phyloP scores from a whole-genome alignment of 2,329 filamentous ascomycete genomes.

The Pseudogymnoascus sp. region DNA sequence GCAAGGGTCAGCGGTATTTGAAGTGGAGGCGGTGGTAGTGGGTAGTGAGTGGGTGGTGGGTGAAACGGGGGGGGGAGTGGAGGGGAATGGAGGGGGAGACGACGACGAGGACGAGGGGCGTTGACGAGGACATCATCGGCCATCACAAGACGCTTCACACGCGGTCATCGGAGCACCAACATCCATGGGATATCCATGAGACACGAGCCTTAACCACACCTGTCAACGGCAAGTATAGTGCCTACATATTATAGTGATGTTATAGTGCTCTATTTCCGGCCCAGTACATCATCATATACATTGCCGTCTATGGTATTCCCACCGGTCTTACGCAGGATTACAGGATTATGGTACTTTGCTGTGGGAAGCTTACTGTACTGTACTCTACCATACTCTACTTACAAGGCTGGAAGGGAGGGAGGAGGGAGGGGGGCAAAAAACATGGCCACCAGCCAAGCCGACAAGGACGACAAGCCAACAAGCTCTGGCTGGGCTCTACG shows the following conservation, averaged over 20 bases:
- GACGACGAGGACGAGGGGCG: neutral
- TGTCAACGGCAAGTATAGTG: neutral
- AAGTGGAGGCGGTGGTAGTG: neutral
- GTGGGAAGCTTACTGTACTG: neutral
- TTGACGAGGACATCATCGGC: neutral
- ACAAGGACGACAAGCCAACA: neutral
- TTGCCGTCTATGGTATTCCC: neutral
- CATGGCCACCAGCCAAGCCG: neutral
- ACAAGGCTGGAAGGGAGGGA: too few species aligned
- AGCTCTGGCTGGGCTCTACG: neutral
- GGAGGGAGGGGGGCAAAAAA: neutral
- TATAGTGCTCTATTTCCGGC: neutral
- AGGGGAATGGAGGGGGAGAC: neutral
- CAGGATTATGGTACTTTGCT: neutral
- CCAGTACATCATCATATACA: neutral
- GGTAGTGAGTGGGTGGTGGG: neutral
- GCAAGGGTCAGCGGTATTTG: neutral
- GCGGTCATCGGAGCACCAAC: neutral
- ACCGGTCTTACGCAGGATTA: neutral
- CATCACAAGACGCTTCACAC: conserved; percentile 1
- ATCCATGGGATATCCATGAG: too few species aligned
- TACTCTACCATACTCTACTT: neutral
- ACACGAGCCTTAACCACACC: neutral
- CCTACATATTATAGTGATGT: neutral
- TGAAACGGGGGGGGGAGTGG: neutral